phyloP scores from a whole-genome alignment of 129 eudicot species.

The Pittosporum tobira region DNA sequence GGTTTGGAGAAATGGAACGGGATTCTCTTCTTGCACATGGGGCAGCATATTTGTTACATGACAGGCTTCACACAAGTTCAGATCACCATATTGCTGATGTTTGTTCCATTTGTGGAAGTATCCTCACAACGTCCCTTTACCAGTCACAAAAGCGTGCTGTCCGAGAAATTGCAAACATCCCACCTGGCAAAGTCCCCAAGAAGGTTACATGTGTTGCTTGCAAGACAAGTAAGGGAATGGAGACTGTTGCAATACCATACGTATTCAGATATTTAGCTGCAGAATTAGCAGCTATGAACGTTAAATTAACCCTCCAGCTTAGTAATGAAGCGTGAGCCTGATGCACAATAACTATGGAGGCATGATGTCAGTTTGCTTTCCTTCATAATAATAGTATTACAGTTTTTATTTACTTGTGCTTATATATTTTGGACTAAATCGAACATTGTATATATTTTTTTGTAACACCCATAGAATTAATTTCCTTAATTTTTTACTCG shows the following conservation, averaged over 20 bases:
- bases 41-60: constrained; percentile 84
- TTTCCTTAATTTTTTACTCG: no score
- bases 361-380: no score
- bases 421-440: no score
- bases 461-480: no score
- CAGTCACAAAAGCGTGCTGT: constrained; percentile 44
- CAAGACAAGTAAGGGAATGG: constrained; percentile 76
- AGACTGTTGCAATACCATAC: constrained; percentile 94
- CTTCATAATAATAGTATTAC: no score
- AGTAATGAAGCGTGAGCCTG: constrained; percentile 55
- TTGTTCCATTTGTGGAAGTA: constrained; percentile 85
- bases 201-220: constrained; percentile 74
- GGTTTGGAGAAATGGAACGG: constrained; percentile 97
- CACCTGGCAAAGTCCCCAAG: constrained; percentile 60
- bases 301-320: constrained; percentile 57
- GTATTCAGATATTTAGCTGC: constrained; percentile 85
- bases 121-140: constrained; percentile 48
- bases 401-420: no score
- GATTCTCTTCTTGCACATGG: constrained; percentile 96
- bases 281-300: constrained; percentile 88
- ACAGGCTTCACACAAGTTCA: constrained; percentile 76
- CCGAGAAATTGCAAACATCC: constrained; percentile 46
- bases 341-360: no score
- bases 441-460: no score
- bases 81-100: constrained; percentile 90